Base-by-base conservation (phyloP, 2,329 filamentous ascomycete species). In the Beauveria sp. region DNA sequence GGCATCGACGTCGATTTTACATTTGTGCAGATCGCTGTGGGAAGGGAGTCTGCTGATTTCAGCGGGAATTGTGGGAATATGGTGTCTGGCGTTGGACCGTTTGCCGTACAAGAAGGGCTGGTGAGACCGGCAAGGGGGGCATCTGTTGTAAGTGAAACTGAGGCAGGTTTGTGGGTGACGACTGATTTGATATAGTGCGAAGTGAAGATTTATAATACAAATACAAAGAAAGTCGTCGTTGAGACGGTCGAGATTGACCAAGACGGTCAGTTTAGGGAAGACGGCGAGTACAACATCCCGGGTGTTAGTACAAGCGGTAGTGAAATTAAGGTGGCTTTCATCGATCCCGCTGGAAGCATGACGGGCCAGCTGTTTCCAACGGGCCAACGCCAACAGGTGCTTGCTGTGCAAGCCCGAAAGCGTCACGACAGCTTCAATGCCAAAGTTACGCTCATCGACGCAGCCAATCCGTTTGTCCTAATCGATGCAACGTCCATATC, bases 11-110 rank as follows among this genome's bases (percentile, higher is more conserved):
- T 88, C 9, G 83, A 87, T 55, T 88, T 18, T 9, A 49, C 46
- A 24, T 49, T 49, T 10, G 24, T 28, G 5, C 24, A 49, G 16
- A 16, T 49, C 1, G 83, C 82, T 0, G 79, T 88, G 53, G 80
- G 82, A 24, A 78, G 80, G 55, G 76, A 77, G 5, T 74, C 77
- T 9, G 76, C 87, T 2, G 84, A 88, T 64, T 76, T 83, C 46
- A 80, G 80, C 0, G 83, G 84, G 2, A 88, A 86, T 63, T 87
- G 85, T 66, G 85, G 84, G 5, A 88, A 87, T 64, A 83, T 88
- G 77, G 81, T 75, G n/a, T 78, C 79, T 20, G 83, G 79, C 0
- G 78, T 88, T 34, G 85, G 83, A 0, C 84, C 85, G 0, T 87
- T 83, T 68, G 84, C 83, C 0, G 74, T 85, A 8, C 79, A 87